Conservation (phyloP, 352 stramenopile genomes). For the Pythium sp. region DNA sequence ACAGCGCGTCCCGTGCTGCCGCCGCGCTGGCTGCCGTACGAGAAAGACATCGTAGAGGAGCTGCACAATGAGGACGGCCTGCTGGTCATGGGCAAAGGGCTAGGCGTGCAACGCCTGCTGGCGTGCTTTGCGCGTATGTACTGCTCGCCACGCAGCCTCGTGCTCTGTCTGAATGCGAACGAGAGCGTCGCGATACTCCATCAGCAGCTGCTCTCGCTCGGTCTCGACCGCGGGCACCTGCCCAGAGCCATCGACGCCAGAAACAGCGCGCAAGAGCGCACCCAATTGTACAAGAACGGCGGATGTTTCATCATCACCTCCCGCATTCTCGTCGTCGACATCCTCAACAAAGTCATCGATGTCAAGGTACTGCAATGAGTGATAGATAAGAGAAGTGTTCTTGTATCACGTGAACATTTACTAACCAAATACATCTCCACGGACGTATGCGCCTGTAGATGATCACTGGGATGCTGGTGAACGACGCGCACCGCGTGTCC, state of each 20-base stretch:
- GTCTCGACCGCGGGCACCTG: constrained; percentile 80
- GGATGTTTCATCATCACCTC: constrained; percentile 94
- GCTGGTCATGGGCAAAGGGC: constrained; percentile 89
- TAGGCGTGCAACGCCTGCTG: constrained; percentile 86
- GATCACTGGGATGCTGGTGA: constrained; percentile 93
- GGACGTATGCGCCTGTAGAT: constrained; percentile 18
- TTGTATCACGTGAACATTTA: too few relatives aligned
- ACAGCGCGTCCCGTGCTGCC: constrained; percentile 18
- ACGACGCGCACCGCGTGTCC: constrained; percentile 91
- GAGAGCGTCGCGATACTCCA: constrained; percentile 79
- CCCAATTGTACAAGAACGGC: constrained; percentile 90
- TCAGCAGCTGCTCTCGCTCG: constrained; percentile 85
- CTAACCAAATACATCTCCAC: too few relatives aligned
- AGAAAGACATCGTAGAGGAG: constrained; percentile 69
- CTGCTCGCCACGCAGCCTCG: constrained; percentile 68
- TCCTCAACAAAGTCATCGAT: constrained; percentile 88
- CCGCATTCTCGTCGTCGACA: constrained; percentile 96
- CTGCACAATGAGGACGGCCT: constrained; percentile 87
- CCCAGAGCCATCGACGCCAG: constrained; percentile 72
- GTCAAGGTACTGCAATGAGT: constrained; percentile 17
- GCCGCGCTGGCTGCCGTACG: constrained; percentile 69
- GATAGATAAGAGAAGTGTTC: too few relatives aligned
- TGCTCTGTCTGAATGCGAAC: constrained; percentile 93
- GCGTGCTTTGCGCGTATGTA: constrained; percentile 92
- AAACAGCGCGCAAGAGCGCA: constrained; percentile 67